Conservation (phyloP, 2,329 filamentous ascomycete genomes). For the Colletotrichum melonis region DNA sequence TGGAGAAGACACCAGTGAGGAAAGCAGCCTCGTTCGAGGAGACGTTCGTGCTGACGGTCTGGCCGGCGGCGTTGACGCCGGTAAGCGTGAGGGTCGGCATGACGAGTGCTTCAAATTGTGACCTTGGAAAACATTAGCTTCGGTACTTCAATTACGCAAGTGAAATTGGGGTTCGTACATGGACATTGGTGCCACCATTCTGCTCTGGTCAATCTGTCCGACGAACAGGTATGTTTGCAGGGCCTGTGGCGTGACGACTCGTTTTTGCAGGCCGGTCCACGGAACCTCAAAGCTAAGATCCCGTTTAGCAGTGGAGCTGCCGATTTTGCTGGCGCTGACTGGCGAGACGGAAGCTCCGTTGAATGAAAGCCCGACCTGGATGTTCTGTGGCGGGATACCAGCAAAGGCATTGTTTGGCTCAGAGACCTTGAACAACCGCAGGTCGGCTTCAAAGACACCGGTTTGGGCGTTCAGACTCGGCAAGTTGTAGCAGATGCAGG, state of each 20-base stretch:
- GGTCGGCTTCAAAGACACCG: constrained; percentile 80
- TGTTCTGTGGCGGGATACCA: constrained; percentile 61
- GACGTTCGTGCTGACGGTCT: constrained; percentile 70
- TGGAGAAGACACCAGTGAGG: constrained; percentile 76
- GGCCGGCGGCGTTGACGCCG: constrained; percentile 63
- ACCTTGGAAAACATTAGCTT: constrained; percentile 51
- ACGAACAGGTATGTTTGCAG: constrained; percentile 76
- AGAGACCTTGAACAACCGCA: constrained; percentile 79
- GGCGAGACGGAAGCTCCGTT: constrained; percentile 63
- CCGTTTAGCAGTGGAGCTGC: constrained; percentile 40
- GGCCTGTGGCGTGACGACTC: constrained; percentile 48
- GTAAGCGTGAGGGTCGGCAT: constrained; percentile 76
- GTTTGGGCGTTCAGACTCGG: constrained; percentile 74
- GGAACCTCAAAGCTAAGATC: constrained; percentile 18
- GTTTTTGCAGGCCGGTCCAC: constrained; percentile 29
- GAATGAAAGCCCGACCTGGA: constrained; percentile 67
- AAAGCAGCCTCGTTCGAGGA: constrained; percentile 78
- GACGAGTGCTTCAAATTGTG: constrained; percentile 70
- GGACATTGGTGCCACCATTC: constrained; percentile 66
- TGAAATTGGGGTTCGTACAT: constrained; percentile 61
- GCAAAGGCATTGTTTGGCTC: constrained; percentile 65
- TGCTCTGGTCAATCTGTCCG: constrained; percentile 71
- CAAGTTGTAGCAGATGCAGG: constrained; percentile 86
- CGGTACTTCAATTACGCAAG: not conserved
- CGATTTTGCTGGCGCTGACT: constrained; percentile 46